These are phyloP conservation scores for Kwoniella newhampshirensis DNA, from an alignment of 768 basidiomycete genomes.

Conservation along the genomic window DNA sequence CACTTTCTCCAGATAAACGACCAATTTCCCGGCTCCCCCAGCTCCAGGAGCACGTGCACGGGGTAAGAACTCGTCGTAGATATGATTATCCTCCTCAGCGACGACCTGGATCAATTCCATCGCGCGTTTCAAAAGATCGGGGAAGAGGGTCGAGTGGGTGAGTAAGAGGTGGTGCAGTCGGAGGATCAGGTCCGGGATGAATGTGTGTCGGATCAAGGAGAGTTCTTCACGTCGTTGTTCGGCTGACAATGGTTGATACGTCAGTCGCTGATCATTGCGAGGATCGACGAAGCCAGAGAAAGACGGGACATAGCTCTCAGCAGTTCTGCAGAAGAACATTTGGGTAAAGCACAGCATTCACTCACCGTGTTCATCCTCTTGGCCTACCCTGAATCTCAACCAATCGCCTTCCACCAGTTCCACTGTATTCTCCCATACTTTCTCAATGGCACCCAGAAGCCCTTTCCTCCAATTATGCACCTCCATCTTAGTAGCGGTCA, in stretches of 20 bases:
- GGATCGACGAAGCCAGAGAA: too few species aligned
- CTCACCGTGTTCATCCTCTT: conserved; percentile 19
- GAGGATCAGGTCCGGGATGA: conserved; percentile 83
- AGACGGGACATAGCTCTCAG: too few species aligned
- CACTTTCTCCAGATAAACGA: conserved; percentile 73
- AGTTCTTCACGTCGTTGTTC: conserved; percentile 68
- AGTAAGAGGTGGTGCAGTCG: conserved; percentile 74
- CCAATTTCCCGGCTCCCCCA: conserved; percentile 62
- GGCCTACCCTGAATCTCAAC: conserved; percentile 17
- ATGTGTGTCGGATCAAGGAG: conserved; percentile 78
- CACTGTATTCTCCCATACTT: conserved; percentile 11
- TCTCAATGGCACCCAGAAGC: conserved; percentile 11
- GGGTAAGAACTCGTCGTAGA: conserved; percentile 79
- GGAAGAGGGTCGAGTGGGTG: conserved; percentile 64
- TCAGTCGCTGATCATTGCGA: too few species aligned
- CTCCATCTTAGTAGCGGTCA: conserved; percentile 49
- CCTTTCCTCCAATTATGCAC: conserved; percentile 50
- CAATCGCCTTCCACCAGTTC: conserved; percentile 15
- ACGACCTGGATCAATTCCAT: conserved; percentile 78
- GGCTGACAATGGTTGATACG: too few species aligned
- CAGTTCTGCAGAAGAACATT: too few species aligned
- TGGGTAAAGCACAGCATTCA: too few species aligned
- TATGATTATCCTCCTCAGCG: conserved; percentile 78
- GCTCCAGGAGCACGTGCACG: conserved; percentile 57
- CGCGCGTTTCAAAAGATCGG: conserved; percentile 67